phyloP scores from a whole-genome alignment of 257 asterid genomes.

The Anisodus tanguticus region DNA sequence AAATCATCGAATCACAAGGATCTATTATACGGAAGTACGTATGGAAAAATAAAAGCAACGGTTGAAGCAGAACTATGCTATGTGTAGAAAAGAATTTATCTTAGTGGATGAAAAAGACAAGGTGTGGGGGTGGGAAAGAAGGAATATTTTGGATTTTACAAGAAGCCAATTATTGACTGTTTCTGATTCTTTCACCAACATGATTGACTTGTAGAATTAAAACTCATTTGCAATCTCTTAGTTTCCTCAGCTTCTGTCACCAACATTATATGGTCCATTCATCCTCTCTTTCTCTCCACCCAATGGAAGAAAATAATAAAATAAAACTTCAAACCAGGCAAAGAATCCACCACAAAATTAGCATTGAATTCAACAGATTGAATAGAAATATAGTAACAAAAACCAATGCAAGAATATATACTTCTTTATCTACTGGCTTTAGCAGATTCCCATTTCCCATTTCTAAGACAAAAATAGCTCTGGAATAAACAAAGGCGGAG shows the following conservation, averaged over 20 bases:
- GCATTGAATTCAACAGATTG: conserved; percentile 31
- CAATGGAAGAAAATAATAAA: conserved; percentile 10
- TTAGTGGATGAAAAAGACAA: neutral
- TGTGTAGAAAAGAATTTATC: neutral
- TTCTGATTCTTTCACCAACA: conserved; percentile 15
- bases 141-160: conserved; percentile 10
- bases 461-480: neutral
- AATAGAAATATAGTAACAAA: conserved; percentile 30
- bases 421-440: conserved; percentile 32
- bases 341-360: neutral
- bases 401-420: conserved; percentile 37
- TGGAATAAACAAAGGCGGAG: too few relatives aligned
- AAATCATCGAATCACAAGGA: too few relatives aligned
- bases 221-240: neutral
- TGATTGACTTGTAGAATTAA: conserved; percentile 20
- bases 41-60: too few relatives aligned
- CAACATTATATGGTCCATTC: neutral
- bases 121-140: neutral
- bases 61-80: too few relatives aligned
- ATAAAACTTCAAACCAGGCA: conserved; percentile 13
- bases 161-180: conserved; percentile 16
- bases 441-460: conserved; percentile 24
- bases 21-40: too few relatives aligned
- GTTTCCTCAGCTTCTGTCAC: neutral
- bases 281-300: conserved; percentile 5